Conservation (phyloP, 2,329 filamentous ascomycete genomes). For the Exophiala calicioides region DNA sequence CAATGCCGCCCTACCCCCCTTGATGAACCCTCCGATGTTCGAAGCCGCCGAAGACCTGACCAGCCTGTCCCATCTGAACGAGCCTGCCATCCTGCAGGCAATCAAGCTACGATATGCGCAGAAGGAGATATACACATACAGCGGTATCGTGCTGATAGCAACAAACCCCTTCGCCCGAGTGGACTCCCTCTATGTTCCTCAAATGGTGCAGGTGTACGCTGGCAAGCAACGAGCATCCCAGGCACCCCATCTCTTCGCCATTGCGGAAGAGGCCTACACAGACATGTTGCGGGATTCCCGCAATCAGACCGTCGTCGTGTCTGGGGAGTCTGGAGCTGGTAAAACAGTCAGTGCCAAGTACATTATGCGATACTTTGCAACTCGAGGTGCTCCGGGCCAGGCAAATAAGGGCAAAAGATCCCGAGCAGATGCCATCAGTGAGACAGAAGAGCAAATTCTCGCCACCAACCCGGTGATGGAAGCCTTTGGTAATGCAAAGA, state of each 20-base stretch:
- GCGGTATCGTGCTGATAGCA: slow-evolving; percentile 96
- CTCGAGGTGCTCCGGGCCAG: slow-evolving; percentile 88
- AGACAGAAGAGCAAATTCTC: slow-evolving; percentile 97
- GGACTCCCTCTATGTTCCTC: slow-evolving; percentile 95
- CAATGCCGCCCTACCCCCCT: slow-evolving; percentile 76
- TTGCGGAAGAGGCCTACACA: slow-evolving; percentile 97
- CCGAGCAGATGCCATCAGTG: slow-evolving; percentile 76
- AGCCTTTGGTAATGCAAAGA: slow-evolving; percentile 98
- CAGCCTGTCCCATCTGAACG: slow-evolving; percentile 95
- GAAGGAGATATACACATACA: slow-evolving; percentile 99
- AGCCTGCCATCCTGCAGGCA: slow-evolving; percentile 95
- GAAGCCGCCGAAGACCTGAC: slow-evolving; percentile 98
- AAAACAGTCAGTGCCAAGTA: slow-evolving; percentile 99
- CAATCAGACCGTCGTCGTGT: slow-evolving; percentile 99
- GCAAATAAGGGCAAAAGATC: slow-evolving; percentile 76
- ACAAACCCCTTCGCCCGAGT: slow-evolving; percentile 97
- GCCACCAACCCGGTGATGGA: slow-evolving; percentile 99
- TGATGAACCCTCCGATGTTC: slow-evolving; percentile 98
- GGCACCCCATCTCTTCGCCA: slow-evolving; percentile 96
- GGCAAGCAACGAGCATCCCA: slow-evolving; percentile 95
- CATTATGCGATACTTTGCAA: slow-evolving; percentile 99
- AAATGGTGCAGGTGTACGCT: slow-evolving; percentile 99
- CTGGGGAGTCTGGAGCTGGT: slow-evolving; percentile 95
- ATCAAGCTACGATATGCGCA: slow-evolving; percentile 96
- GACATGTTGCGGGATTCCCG: slow-evolving; percentile 96